Evolutionary conservation across 257 asterid genomes (phyloP), one percentile per base, ranked within the genome.

Genomic region (Salvia miltiorrhiza): DNA sequence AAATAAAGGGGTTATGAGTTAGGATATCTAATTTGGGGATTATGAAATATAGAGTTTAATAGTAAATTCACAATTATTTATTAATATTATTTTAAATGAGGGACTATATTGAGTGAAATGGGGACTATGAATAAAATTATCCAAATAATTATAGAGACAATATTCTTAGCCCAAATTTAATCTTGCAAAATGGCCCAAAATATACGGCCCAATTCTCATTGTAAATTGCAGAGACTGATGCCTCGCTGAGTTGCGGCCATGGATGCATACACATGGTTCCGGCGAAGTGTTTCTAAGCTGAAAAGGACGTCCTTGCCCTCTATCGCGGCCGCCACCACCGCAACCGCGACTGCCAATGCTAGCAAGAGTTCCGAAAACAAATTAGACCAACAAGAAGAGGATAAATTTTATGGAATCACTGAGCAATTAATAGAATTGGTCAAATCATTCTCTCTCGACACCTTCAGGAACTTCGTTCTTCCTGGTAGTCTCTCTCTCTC

Each of bases 261-360:
- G 96, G 94, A 89, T 57, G 85, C 77, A 11, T 84, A 76, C 68
- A 81, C 95, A 71, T 84, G 95, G 95, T 44, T 90, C 59, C 83
- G 92, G 56, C 94, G 97, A 55, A 77, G 82, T 61, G 73, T 83
- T 73, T 81, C 88, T 56, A 85, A 62, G 47, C 79, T 73, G 23
- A 73, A 70, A 71, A 84, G 17, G 49, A 59, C 84, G 10, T 30
- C 86, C 26, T 41, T 69, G 35, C 80, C 86, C 52, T n/a, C 68
- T 50, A 32, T 67, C 33, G 20, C 63, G 11, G 48, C 37, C 72
- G 17, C 1, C 78, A 24, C n/a, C 63, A 10, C 73, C 62, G 14
- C 49, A 44, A 0, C 82, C 70, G 12, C 73, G 49, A 2, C 72
- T 50, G 12, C 28, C 32, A 13, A 28, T 17, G 30, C 33, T 3